Evolutionary conservation across 495 filamentous ascomycete species (phyloP).

Genomic region (Lasiosphaeria ovina): DNA sequence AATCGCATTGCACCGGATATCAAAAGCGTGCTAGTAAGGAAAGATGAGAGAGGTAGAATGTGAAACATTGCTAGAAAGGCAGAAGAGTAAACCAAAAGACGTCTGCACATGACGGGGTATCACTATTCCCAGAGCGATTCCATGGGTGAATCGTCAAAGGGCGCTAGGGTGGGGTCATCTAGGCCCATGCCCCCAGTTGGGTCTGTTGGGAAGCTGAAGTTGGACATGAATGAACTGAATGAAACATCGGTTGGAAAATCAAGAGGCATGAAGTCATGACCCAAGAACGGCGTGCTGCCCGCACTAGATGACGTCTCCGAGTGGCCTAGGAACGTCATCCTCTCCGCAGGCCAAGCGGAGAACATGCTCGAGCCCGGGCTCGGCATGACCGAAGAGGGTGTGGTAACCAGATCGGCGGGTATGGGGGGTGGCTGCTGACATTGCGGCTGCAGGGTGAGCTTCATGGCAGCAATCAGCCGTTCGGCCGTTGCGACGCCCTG

Average conservation of each 20-base stretch:
- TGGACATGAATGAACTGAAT: slow-evolving; percentile 1
- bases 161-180: neutral
- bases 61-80: neutral
- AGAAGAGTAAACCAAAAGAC: neutral
- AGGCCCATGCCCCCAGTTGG: neutral
- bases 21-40: too few relatives aligned
- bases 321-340: neutral
- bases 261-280: slow-evolving; percentile 8
- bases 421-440: neutral
- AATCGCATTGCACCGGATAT: too few relatives aligned
- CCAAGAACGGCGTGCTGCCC: slow-evolving; percentile 6
- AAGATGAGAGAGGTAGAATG: too few relatives aligned
- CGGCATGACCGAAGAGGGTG: neutral
- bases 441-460: slow-evolving; percentile 8
- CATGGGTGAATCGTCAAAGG: slow-evolving; percentile 1
- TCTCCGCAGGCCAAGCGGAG: neutral
- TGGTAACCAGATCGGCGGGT: slow-evolving; percentile 1
- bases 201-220: slow-evolving; percentile 1
- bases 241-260: slow-evolving; percentile 5
- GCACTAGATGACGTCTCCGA: neutral
- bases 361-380: neutral
- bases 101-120: neutral
- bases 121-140: slow-evolving; percentile 11
- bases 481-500: slow-evolving; percentile 14
- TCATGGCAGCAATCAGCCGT: slow-evolving; percentile 12